Base-by-base conservation (phyloP, 495 filamentous ascomycete genomes). In the Neurospora sp. region DNA sequence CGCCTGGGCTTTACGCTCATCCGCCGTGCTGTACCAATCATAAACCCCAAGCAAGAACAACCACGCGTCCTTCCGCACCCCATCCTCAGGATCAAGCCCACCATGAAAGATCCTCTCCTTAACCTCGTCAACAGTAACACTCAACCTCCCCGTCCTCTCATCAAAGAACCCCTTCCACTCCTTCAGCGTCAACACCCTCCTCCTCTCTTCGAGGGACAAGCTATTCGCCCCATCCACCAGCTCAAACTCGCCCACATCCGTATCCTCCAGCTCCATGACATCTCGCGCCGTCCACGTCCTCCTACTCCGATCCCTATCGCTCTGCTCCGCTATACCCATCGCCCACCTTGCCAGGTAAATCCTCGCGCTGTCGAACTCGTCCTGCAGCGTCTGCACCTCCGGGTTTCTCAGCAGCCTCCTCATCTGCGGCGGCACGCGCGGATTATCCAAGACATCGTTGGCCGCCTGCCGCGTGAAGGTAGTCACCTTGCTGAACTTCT, bases 61-160 rank as follows among this genome's bases (percentile, higher is more conserved):
- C 96, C 96, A 99, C 7, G 94, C 97, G 79, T 97, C 94, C 82
- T 98, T 98, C 61, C 96, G 87, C 31, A 96, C 94, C 1, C 93
- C 94, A 78, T 97, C 94, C 39, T 94, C 92, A 0, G 93, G 87
- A 80, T 97, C 90, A 5, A 98, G 84, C 0, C 96, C 96, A 68
- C 95, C 96, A 79, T 98, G 95, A 82, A 99, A 99, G 53, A 98
- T 90, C 11, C 96, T 86, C 78, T 98, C 95, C 79, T 98, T 99
- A 72, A 97, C 93, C 78, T 99, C 96, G 69, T 97, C 93, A 16
- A 88, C 86, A 0, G 94, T 97, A 37, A 97, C 82, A 22, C 90
- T 86, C 48, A 99, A 78, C 69, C 89, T 84, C 9, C 96, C 96
- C 0, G 90, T 91, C 2, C 81, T 81, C 5, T 84, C 79, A 77